Evolutionary conservation across 345 rosid genomes (phyloP), one percentile per base, ranked within the genome.

Genomic region (Hibiscus tridactylites): DNA sequence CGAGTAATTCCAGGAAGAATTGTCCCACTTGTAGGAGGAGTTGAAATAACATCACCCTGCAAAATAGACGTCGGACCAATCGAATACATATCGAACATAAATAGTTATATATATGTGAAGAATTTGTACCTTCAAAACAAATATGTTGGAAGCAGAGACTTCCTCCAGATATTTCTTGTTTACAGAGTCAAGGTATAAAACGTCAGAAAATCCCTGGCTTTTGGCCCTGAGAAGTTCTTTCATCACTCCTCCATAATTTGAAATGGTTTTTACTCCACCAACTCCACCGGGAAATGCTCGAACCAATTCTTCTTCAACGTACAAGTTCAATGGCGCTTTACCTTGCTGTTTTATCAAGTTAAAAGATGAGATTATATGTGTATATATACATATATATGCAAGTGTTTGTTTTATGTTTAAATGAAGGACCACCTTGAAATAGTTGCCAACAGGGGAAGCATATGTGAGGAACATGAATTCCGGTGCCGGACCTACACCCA

Each of bases 71-170:
- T 50, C 17, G 17, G 9, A 52, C 57, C 57, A 52, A n/a, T 50
- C 54, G 17, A 16, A 44, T 44, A 9, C 13, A 10, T 44, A 44
- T 9, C 3, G 13, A 44, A 44, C 47, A 44, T 44, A 9, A 9
- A 44, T 44, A 44, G 8, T 42, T 44, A 44, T 1, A 9, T 39
- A 44, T 8, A 44, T 8, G 2, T 8, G 2, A 44, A 44, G 47
- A 50, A 50, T 1, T 15, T 12, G n/a, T 69, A 88, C 97, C 96
- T 91, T 93, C 13, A 85, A 85, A 29, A 87, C 39, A 75, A 93
- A 91, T 59, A 93, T 84, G 75, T 91, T 93, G 74, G 91, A 83
- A 72, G 96, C 80, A 77, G 98, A 91, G 15, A 87, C 90, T 79
- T 93, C 98, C 82, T 91, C 97, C 61, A 93, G 4, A 53, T 90